These are phyloP conservation scores for Globisporangium echinulatum DNA, from an alignment of 352 stramenopile species.

Conservation along the genomic window DNA sequence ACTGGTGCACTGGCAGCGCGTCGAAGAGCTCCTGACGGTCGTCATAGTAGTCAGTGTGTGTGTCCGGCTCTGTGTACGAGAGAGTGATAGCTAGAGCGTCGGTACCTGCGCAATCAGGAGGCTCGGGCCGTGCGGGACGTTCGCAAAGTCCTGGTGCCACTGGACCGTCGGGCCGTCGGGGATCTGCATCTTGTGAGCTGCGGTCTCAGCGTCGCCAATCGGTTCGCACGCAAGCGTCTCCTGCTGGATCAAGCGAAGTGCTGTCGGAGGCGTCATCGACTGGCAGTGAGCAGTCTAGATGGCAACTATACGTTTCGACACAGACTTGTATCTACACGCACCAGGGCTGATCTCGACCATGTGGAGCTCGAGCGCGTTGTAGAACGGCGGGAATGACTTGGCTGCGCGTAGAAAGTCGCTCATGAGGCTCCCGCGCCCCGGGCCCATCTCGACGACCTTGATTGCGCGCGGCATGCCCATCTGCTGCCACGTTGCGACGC, in stretches of 20 bases:
- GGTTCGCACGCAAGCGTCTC: constrained; percentile 59
- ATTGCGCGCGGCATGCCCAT: constrained; percentile 70
- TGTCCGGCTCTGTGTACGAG: not conserved
- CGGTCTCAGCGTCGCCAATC: constrained; percentile 20
- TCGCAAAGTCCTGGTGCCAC: constrained; percentile 87
- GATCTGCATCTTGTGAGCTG: constrained; percentile 42
- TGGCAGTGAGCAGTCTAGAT: too few species aligned
- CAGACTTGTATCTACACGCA: constrained; percentile 5
- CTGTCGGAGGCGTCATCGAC: constrained; percentile 9
- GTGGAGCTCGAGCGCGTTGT: constrained; percentile 79
- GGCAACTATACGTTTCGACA: too few species aligned
- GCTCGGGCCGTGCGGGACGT: constrained; percentile 69
- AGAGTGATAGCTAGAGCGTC: too few species aligned
- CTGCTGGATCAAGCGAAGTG: constrained; percentile 88
- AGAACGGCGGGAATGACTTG: constrained; percentile 86
- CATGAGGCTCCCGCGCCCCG: constrained; percentile 92
- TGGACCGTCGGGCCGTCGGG: constrained; percentile 42
- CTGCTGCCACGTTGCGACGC: constrained; percentile 87
- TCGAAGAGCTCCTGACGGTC: constrained; percentile 88
- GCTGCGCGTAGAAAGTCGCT: constrained; percentile 89
- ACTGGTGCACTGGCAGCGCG: constrained; percentile 92
- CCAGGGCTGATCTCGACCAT: constrained; percentile 89
- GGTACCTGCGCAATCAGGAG: constrained; percentile 84
- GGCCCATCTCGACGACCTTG: constrained; percentile 89
- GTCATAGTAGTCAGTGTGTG: not conserved